These are phyloP conservation scores for Moelleriella libera DNA, from an alignment of 2,329 filamentous ascomycete species.

Conservation along the genomic window DNA sequence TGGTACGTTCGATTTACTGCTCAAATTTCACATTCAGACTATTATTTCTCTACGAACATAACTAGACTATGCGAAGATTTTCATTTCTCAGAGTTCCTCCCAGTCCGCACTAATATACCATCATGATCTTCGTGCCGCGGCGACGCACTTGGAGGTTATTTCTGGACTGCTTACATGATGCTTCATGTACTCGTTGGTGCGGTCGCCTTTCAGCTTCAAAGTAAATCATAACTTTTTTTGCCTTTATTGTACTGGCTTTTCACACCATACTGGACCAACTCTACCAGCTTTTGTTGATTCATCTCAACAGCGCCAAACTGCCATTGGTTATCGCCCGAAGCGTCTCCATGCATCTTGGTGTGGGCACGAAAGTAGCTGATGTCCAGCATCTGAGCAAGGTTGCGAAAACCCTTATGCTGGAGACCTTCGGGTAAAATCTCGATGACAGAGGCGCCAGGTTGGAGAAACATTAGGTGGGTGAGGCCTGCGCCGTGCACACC, in stretches of 20 bases:
- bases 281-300: background rate
- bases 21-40: background rate
- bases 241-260: background rate
- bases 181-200: background rate
- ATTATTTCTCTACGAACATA: background rate
- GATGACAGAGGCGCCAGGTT: conserved; percentile 17
- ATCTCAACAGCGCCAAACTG: conserved; percentile 1
- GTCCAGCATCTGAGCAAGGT: conserved; percentile 22
- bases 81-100: background rate
- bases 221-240: background rate
- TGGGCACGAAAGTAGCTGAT: conserved; percentile 22
- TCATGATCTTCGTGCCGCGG: background rate
- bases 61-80: background rate
- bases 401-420: conserved; percentile 18
- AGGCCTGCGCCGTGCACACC: conserved; percentile 29
- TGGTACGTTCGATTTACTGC: background rate
- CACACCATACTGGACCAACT: background rate
- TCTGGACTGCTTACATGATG: background rate
- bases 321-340: background rate
- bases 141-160: background rate
- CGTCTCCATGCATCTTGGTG: conserved; percentile 7
- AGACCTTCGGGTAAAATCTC: conserved; percentile 23
- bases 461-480: conserved; percentile 26
- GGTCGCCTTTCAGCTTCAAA: background rate
- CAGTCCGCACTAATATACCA: background rate